Percentiles rank a stretch among this genome's conserved stretches.
These are phyloP conservation scores for Nemania sp. DNA, from an alignment of 2,329 filamentous ascomycete genomes.

Conservation along the genomic window DNA sequence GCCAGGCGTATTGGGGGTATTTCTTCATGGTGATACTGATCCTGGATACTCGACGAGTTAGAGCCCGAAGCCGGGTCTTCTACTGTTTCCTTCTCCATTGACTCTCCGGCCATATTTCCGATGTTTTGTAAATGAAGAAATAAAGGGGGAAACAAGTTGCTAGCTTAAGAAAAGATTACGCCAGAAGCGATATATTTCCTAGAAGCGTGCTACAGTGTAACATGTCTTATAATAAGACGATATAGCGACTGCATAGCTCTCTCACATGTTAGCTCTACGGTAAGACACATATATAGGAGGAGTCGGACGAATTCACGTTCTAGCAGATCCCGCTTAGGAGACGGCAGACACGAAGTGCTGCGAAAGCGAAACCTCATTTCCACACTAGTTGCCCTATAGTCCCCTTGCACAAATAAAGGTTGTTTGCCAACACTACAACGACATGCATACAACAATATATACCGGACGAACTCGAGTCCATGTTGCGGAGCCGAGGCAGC, in stretches of 20 bases:
- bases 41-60: slow-evolving; percentile 20
- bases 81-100: slow-evolving; percentile 9
- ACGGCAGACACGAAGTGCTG: not conserved
- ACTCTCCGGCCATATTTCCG: slow-evolving; percentile 28
- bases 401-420: not conserved
- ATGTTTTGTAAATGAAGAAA: not conserved
- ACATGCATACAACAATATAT: too few relatives aligned
- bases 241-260: slow-evolving; percentile 10
- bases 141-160: not conserved
- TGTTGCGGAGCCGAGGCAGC: not conserved
- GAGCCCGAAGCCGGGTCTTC: slow-evolving; percentile 12
- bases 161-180: slow-evolving; percentile 5
- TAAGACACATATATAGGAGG: slow-evolving; percentile 23
- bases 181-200: slow-evolving; percentile 17
- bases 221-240: slow-evolving; percentile 17
- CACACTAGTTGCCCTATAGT: not conserved
- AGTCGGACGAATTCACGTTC: slow-evolving; percentile 13
- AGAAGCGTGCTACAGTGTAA: slow-evolving; percentile 22
- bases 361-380: slow-evolving; percentile 21
- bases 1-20: slow-evolving; percentile 41
- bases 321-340: not conserved
- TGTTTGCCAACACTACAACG: not conserved
- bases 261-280: slow-evolving; percentile 2
- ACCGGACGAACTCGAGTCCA: slow-evolving; percentile 21
- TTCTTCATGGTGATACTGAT: slow-evolving; percentile 33